Conservation (phyloP, 1,139 yeast genomes). For the Zygoascus sp. region DNA sequence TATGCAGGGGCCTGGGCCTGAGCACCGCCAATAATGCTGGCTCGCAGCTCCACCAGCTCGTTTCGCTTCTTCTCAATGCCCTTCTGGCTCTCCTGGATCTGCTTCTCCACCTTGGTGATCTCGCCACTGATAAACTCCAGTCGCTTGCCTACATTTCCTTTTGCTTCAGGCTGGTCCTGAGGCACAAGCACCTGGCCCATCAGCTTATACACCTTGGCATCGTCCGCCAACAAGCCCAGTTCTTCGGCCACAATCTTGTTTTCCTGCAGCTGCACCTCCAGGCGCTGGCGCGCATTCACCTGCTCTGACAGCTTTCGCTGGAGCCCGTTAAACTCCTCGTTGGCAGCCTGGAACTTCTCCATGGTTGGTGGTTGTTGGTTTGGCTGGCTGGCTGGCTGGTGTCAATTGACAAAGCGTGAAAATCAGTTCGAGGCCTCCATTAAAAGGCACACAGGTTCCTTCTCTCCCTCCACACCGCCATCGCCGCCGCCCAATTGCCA, state of each 20-base stretch:
- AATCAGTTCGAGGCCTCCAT: too few species aligned
- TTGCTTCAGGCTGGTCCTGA: slow-evolving; percentile 79
- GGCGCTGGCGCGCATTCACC: slow-evolving; percentile 49
- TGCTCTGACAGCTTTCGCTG: slow-evolving; percentile 30
- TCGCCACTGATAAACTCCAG: slow-evolving; percentile 80
- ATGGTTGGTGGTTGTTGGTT: background rate
- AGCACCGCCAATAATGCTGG: slow-evolving; percentile 27
- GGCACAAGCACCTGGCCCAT: slow-evolving; percentile 92
- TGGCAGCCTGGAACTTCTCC: slow-evolving; percentile 25
- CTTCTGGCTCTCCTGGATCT: slow-evolving; percentile 32
- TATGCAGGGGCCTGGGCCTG: too few species aligned
- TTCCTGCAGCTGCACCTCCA: slow-evolving; percentile 73
- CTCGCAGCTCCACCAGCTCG: slow-evolving; percentile 25
- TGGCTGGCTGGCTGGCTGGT: slow-evolving; percentile 3
- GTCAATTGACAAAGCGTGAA: slow-evolving; percentile 7
- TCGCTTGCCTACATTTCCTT: slow-evolving; percentile 76
- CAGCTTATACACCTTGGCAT: slow-evolving; percentile 74
- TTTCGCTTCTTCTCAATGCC: slow-evolving; percentile 33
- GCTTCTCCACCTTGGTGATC: slow-evolving; percentile 44
- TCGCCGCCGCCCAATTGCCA: background rate
- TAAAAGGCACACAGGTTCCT: too few species aligned
- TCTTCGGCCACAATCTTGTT: slow-evolving; percentile 87
- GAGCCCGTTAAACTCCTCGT: slow-evolving; percentile 30
- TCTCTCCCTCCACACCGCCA: background rate
- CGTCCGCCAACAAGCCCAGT: slow-evolving; percentile 55